A percentile compares a stretch with the other conserved stretches of the same genome.
phyloP scores from a whole-genome alignment of 345 rosid species.

The Boechera divaricarpa region DNA sequence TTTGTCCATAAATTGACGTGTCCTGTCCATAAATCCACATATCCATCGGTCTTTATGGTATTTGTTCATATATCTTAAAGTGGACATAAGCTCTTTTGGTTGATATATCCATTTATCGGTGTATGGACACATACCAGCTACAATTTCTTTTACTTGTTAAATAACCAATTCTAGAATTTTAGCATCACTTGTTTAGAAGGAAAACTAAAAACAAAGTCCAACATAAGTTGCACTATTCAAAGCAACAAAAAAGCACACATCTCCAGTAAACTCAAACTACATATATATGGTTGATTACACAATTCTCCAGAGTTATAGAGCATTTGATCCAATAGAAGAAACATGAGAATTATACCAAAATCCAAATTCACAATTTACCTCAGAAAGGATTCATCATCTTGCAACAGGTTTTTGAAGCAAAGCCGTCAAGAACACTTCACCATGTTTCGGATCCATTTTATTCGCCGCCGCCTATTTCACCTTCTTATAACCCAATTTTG shows the following conservation, averaged over 20 bases:
- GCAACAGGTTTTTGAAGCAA: conserved; percentile 80
- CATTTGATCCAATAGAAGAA: neutral
- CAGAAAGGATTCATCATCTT: conserved; percentile 41
- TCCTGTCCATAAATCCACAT: too few relatives aligned
- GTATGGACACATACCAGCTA: neutral
- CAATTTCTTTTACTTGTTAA: neutral
- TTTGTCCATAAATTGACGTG: too few relatives aligned
- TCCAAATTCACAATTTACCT: conserved; percentile 24
- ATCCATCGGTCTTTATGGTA: too few relatives aligned
- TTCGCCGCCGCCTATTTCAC: conserved; percentile 90
- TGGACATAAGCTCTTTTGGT: too few relatives aligned
- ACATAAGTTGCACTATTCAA: neutral
- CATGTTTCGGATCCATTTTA: conserved; percentile 79
- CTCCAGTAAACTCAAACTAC: neutral
- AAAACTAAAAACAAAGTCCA: neutral
- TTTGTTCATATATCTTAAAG: too few relatives aligned
- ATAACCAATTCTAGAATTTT: neutral
- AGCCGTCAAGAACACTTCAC: conserved; percentile 93
- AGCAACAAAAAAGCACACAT: conserved; percentile 14
- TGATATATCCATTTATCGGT: too few relatives aligned
- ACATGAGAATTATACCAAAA: neutral
- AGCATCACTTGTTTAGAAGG: neutral
- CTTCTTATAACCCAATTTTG: conserved; percentile 87
- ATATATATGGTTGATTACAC: neutral
- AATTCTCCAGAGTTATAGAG: conserved; percentile 31